Evolutionary conservation across 257 asterid genomes (phyloP), one percentile per base, ranked within the genome.

Genomic region (Primulina eburnea): DNA sequence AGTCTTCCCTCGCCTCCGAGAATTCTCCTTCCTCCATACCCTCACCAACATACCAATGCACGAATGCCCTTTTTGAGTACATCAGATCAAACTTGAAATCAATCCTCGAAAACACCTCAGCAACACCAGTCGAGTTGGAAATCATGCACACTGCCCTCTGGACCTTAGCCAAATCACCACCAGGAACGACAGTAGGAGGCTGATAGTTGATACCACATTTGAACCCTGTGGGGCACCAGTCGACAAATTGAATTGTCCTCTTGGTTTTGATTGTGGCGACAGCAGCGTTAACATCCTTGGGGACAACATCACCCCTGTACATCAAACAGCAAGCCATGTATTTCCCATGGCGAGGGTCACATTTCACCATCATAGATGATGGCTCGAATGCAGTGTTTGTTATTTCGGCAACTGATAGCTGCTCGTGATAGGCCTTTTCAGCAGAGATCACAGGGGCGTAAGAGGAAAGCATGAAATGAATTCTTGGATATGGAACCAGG

Each of bases 11-110:
- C n/a, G 88, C 88, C 77, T 84, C 88, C 0, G 86, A 84, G 69
- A 84, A 84, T 67, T 84, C 88, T 3, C 88, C 86, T 72, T 83
- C 88, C 71, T 83, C 88, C 88, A 83, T 83, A 37, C 88, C 88
- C 78, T 84, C 88, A 79, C 88, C 88, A 0, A 84, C 88, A 18
- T 84, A 84, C 88, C 88, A 84, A 40, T 84, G 88, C 35, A 84
- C 88, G 3, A 84, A 84, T 1, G 88, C 88, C 35, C 88, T 74
- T 82, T 84, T 83, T 0, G 84, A 82, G 33, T 83, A 83, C 88
- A 83, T 83, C 70, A 83, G 60, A 68, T 83, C 88, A 33, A 83
- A 83, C 81, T 81, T 83, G 14, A 73, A 82, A 57, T 83, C 88
- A 8, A 83, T 83, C 81, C 88, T 83, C 0, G 85, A 83, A 72